Evolutionary conservation across 108 stramenopile species (phyloP), one percentile per base, ranked within the genome.

Genomic region (Chaetoceros muelleri): DNA sequence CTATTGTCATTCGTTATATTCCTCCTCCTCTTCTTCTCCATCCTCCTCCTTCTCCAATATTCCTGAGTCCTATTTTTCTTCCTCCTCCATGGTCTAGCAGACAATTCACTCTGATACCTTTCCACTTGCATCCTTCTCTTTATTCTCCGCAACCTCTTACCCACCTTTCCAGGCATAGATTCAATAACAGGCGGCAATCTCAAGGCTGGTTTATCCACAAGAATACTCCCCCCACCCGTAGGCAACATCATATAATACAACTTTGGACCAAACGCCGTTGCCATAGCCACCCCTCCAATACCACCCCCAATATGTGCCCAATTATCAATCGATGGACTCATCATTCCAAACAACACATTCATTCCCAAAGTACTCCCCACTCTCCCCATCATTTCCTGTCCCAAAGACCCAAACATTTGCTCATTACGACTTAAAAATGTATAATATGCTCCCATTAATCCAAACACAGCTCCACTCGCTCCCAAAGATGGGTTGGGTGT

Each of bases 401-500:
- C 74, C 7, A 55, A 24, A 30, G 31, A 23, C 19, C 86, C 82
- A 60, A 88, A 61, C 47, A 84, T 28, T 2, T 72, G 44, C 26
- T 77, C 68, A 65, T 92, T 78, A 5, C 84, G 64, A 28, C 31
- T 63, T 53, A 92, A 53, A 73, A 85, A 92, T 0, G 76, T 72
- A 27, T 69, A 81, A 44, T 87, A 81, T 10, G 82, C 78, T 17
- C 82, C 82, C 49, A 87, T 73, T 24, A 92, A 65, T 23, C 86
- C 84, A 67, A 92, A 92, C 0, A 92, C 86, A 19, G 84, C 86
- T 18, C 90, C 90, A 24, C 64, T 70, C 1, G 90, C 90, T 7
- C 90, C 90, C 53, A 92, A 70, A 2, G 78, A 72, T 0, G 90
- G 90, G 67, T 85, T 87, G 2, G 90, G 90, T 17, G 78, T 75